Base-by-base conservation (phyloP, 352 stramenopile genomes). In the Phytophthora quininea region DNA sequence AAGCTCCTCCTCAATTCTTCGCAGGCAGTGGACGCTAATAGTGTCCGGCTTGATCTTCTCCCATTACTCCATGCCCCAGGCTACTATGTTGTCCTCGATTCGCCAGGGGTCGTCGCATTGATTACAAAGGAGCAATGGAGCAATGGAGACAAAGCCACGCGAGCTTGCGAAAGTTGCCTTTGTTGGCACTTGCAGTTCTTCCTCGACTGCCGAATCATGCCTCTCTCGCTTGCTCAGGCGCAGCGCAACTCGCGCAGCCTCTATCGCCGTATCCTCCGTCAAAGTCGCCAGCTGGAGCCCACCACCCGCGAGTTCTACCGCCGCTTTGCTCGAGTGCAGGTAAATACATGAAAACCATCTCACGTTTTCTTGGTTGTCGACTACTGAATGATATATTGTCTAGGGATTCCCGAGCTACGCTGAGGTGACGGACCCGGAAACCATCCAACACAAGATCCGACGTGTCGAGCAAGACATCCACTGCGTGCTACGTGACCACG, bases 401-500 rank as follows among this genome's bases (percentile, higher is more conserved):
- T 31, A 86, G 78, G 77, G 77, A 31, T 86, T 78, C 46, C 52
- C 71, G 1, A 69, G 58, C 0, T 70, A 82, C 45, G 47, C 69
- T 8, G 69, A 84, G 46, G 74, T 84, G 35, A 60, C 54, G 9
- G 70, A 86, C 32, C 67, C 73, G 4, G 64, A 67, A 38, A 67
- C 70, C 24, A 73, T 84, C 47, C 57, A 80, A 3, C 54, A 69
- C 49, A 77, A 80, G 51, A 59, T 79, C 15, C 58, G 47, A 24
- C 74, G 70, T 30, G 61, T 77, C 12, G 61, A 78, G 59, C 59
- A 86, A 19, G 77, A 84, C 47, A 75, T 83, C 32, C 72, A 86
- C 60, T 86, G 77, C 69, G 77, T 83, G 53, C 61, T 82, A 14
- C 64, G 56, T 48, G 82, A 86, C 58, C 71, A 83, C 72, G 40